These are phyloP conservation scores for Diplodia intermedia DNA, from an alignment of 2,329 filamentous ascomycete species.

Conservation along the genomic window DNA sequence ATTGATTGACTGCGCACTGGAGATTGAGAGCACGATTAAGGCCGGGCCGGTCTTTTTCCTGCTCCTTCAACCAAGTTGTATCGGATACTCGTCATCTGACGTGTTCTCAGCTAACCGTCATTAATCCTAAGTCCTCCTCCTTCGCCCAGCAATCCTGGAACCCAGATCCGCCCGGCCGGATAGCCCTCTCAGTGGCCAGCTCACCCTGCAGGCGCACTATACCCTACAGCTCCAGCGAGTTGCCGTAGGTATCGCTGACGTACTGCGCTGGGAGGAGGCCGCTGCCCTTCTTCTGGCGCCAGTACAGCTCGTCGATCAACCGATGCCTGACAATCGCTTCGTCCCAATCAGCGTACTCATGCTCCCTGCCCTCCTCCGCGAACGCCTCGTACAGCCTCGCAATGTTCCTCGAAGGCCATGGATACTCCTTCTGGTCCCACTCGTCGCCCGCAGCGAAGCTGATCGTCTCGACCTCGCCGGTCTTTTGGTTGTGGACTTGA, in stretches of 20 bases:
- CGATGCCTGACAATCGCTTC: slow-evolving; percentile 45
- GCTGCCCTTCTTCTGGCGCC: slow-evolving; percentile 42
- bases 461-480: slow-evolving; percentile 50
- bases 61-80: neutral
- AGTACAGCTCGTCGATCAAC: slow-evolving; percentile 48
- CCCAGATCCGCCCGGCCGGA: neutral
- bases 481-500: slow-evolving; percentile 60
- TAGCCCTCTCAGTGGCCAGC: neutral
- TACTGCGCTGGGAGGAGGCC: slow-evolving; percentile 9
- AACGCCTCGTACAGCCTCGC: slow-evolving; percentile 65
- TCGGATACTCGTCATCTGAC: slow-evolving; percentile 7
- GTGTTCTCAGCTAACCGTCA: neutral
- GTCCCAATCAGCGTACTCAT: slow-evolving; percentile 44
- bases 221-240: slow-evolving; percentile 33
- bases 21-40: neutral
- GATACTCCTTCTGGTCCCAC: slow-evolving; percentile 48
- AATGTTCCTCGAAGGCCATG: slow-evolving; percentile 52
- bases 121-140: neutral
- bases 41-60: slow-evolving; percentile 1
- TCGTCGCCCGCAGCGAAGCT: slow-evolving; percentile 50
- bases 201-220: neutral
- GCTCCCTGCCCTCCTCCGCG: slow-evolving; percentile 46
- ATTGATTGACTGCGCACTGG: neutral
- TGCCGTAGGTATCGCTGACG: slow-evolving; percentile 20
- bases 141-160: neutral